Percentiles rank a stretch among this genome's conserved stretches.
Conservation (phyloP, 495 filamentous ascomycete genomes). For the Lasiosphaeria ovina region DNA sequence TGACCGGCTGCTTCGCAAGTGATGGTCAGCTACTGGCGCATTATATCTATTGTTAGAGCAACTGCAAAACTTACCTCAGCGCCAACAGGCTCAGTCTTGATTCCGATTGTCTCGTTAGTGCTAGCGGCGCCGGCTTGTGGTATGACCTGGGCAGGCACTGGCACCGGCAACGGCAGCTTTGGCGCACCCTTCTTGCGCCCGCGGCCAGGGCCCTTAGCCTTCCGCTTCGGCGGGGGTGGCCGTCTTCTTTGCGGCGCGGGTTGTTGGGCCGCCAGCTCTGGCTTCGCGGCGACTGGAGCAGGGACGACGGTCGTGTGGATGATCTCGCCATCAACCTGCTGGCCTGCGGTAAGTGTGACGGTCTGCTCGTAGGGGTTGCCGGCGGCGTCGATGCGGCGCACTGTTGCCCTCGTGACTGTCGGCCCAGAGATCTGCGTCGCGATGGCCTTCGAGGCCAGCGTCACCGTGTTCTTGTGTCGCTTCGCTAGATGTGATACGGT, state of each 20-base stretch:
- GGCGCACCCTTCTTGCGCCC: slow-evolving; percentile 61
- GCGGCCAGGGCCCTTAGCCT: slow-evolving; percentile 65
- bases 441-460: slow-evolving; percentile 43
- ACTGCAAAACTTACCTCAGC: slow-evolving; percentile 25
- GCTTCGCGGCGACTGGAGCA: slow-evolving; percentile 28
- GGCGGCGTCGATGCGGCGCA: slow-evolving; percentile 70
- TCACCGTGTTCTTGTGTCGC: slow-evolving; percentile 67
- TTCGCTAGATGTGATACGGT: slow-evolving; percentile 84
- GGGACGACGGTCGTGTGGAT: slow-evolving; percentile 55
- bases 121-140: slow-evolving; percentile 19
- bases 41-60: neutral
- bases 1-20: slow-evolving; percentile 31
- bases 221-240: slow-evolving; percentile 73
- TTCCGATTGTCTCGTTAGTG: slow-evolving; percentile 1
- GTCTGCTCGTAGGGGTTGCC: slow-evolving; percentile 81
- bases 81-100: slow-evolving; percentile 35
- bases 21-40: slow-evolving; percentile 8
- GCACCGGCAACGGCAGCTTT: slow-evolving; percentile 40
- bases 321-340: slow-evolving; percentile 77
- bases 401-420: slow-evolving; percentile 69
- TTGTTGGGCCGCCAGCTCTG: slow-evolving; percentile 22
- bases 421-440: slow-evolving; percentile 42
- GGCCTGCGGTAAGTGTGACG: slow-evolving; percentile 75
- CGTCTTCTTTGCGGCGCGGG: slow-evolving; percentile 52
- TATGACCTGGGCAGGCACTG: slow-evolving; percentile 1